phyloP scores from a whole-genome alignment of 2,329 filamentous ascomycete species.

The Clarireedia monteithiana region DNA sequence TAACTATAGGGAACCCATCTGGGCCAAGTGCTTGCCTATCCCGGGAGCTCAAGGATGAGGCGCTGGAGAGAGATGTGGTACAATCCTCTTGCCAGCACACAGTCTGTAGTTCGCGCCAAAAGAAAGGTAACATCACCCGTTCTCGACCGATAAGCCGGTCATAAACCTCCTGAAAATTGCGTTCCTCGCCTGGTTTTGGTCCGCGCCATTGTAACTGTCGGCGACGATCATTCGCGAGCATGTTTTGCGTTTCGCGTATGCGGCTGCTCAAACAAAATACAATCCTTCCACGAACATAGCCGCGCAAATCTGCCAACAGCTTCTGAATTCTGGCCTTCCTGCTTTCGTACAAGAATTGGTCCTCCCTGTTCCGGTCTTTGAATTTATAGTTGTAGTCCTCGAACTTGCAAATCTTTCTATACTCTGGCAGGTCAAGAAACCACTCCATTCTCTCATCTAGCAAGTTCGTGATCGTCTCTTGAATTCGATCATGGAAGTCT shows the following conservation, averaged over 20 bases:
- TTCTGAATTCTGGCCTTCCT: neutral
- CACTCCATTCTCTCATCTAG: conserved; percentile 32
- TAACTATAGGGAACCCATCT: too few relatives aligned
- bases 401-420: conserved; percentile 26
- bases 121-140: conserved; percentile 2
- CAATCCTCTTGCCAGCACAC: neutral
- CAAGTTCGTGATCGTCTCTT: conserved; percentile 29
- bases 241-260: neutral
- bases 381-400: conserved; percentile 4
- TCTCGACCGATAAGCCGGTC: neutral
- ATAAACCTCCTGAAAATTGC: neutral
- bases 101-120: neutral
- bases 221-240: neutral
- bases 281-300: conserved; percentile 10
- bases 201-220: neutral
- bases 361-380: neutral
- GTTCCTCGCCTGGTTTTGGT: neutral
- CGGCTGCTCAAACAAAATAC: neutral
- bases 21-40: too few relatives aligned
- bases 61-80: too few relatives aligned
- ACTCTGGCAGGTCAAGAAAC: conserved; percentile 29
- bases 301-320: neutral
- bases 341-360: neutral
- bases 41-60: too few relatives aligned
- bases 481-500: conserved; percentile 42